A percentile compares a stretch with the other conserved stretches of the same genome.
phyloP scores from a whole-genome alignment of 2,329 filamentous ascomycete species.

The Paracoccidioides lutzii region DNA sequence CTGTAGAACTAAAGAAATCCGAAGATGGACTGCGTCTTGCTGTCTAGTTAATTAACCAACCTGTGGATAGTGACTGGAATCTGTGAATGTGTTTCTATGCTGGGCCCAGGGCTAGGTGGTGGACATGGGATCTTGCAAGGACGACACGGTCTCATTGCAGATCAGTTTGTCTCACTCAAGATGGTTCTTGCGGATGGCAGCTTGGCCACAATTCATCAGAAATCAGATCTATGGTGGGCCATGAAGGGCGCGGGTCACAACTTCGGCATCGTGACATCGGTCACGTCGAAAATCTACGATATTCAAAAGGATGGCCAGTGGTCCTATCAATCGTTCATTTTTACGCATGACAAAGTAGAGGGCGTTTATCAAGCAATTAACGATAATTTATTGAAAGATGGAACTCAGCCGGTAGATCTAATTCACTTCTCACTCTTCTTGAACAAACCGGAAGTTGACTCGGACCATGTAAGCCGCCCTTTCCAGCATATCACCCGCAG shows the following conservation, averaged over 20 bases:
- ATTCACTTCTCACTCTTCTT: conserved; percentile 36
- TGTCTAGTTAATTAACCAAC: background rate
- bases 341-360: conserved; percentile 39
- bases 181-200: conserved; percentile 41
- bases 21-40: background rate
- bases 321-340: conserved; percentile 33
- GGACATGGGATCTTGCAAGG: conserved; percentile 46
- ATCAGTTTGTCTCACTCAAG: conserved; percentile 41
- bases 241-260: conserved; percentile 46
- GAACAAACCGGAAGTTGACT: conserved; percentile 16
- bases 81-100: conserved; percentile 40
- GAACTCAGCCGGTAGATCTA: conserved; percentile 33
- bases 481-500: background rate
- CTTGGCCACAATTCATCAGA: conserved; percentile 25
- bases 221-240: conserved; percentile 44
- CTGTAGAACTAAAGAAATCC: conserved; percentile 3
- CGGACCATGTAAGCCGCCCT: conserved; percentile 13
- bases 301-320: conserved; percentile 21
- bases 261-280: conserved; percentile 43
- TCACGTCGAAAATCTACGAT: conserved; percentile 37
- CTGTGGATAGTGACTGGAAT: conserved; percentile 32
- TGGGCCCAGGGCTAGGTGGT: conserved; percentile 44
- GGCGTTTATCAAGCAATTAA: conserved; percentile 37
- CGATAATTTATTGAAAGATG: conserved; percentile 31
- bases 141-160: conserved; percentile 40